Evolutionary conservation across 345 rosid species (phyloP).

Genomic region (Clarkia xantiana): DNA sequence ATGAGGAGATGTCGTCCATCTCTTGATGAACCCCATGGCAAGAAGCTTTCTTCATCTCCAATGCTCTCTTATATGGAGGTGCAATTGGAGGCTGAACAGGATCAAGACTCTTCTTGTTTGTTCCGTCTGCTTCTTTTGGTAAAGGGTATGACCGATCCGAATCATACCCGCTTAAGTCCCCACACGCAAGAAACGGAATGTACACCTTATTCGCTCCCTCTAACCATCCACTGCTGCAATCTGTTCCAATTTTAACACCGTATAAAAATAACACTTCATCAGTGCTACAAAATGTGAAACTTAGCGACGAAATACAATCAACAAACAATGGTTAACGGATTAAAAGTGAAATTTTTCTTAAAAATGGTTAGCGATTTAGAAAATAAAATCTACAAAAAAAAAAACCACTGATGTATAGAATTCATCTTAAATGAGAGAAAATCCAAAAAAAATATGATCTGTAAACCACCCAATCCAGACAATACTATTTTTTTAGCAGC

Average conservation of each 20-base stretch:
- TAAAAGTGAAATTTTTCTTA: too few species aligned
- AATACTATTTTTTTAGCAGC: too few species aligned
- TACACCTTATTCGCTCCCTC: constrained; percentile 90
- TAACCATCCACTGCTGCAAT: constrained; percentile 84
- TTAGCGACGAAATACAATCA: neutral
- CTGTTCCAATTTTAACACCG: constrained; percentile 17
- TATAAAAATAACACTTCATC: neutral
- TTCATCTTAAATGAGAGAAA: too few species aligned
- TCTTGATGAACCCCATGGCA: constrained; percentile 32
- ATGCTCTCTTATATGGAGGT: constrained; percentile 83
- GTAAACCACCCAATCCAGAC: too few species aligned
- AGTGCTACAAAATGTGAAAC: too few species aligned
- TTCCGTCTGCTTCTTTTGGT: constrained; percentile 61
- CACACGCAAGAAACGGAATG: constrained; percentile 83
- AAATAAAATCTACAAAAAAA: too few species aligned
- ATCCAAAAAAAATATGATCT: too few species aligned
- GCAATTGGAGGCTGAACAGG: constrained; percentile 91
- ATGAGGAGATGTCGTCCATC: constrained; percentile 28
- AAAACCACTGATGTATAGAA: too few species aligned
- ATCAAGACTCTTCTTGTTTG: constrained; percentile 53
- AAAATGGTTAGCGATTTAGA: too few species aligned
- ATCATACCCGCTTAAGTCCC: constrained; percentile 76
- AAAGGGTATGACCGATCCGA: constrained; percentile 92
- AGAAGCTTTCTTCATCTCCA: constrained; percentile 83
- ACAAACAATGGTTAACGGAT: neutral